Evolutionary conservation across 495 filamentous ascomycete species (phyloP), one percentile per base, ranked within the genome.

Genomic region (Endocarpon pusillum): DNA sequence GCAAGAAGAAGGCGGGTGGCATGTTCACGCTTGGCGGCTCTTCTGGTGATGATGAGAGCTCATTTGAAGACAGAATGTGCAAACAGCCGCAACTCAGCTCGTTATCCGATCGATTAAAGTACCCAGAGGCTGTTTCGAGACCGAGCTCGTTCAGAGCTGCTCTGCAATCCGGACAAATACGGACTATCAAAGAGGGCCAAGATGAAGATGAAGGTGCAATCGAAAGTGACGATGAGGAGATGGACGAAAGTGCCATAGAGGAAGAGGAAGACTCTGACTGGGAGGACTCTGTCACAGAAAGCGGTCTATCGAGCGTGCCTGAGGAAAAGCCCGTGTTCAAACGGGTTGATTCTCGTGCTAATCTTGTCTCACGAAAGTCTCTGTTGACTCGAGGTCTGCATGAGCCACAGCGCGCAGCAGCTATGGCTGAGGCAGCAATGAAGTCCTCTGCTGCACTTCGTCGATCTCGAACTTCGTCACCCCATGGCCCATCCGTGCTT

Each of bases 221-320:
- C 30, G 79, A 81, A 42, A 75, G 72, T 3, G 69, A 75, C 18
- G 73, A 78, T 16, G 73, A 71, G 32, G 63, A 81, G 19, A 78
- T 77, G 3, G 75, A 80, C 16, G 81, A 89, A 51, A 81, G 78
- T 42, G 80, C 80, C 17, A 84, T 84, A 30, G 80, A 85, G 26
- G 87, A 91, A 27, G 81, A 85, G 30, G 79, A 78, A 18, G 82
- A 66, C 8, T 47, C 66, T 2, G 80, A 89, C 36, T 92, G 84
- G 83, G 85, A 92, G 49, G 87, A 94, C 42, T 89, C 84, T 5
- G 70, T 78, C n/a, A 84, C 84, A 21, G 80, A 91, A 38, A 91
- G 75, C 44, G 82, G 73, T 16, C 75, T 72, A 34, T 80, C 82
- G 0, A 87, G 76, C 46, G 64, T 81, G 17, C n/a, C n/a, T n/a